These are phyloP conservation scores for Aspergillus coremiiformis DNA, from an alignment of 495 filamentous ascomycete species.

Conservation along the genomic window DNA sequence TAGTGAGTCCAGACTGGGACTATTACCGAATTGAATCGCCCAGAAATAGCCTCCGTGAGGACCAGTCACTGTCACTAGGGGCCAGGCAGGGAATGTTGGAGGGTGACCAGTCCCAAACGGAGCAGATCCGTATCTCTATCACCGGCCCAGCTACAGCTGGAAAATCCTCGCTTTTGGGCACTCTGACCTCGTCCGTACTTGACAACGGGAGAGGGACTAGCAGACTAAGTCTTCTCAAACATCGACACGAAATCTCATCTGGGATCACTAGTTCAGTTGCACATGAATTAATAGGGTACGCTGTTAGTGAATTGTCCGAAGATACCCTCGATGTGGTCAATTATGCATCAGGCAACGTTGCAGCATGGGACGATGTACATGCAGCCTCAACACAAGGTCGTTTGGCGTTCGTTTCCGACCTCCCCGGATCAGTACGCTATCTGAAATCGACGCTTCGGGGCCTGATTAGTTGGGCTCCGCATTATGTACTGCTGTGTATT, in stretches of 20 bases:
- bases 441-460: slow-evolving; percentile 79
- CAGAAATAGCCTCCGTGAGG: not conserved
- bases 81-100: slow-evolving; percentile 7
- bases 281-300: slow-evolving; percentile 86
- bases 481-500: slow-evolving; percentile 85
- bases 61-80: not conserved
- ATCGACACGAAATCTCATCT: slow-evolving; percentile 87
- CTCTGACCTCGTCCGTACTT: slow-evolving; percentile 74
- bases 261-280: slow-evolving; percentile 90
- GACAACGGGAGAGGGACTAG: slow-evolving; percentile 92
- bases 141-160: slow-evolving; percentile 88
- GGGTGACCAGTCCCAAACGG: slow-evolving; percentile 37
- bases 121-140: slow-evolving; percentile 85
- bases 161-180: slow-evolving; percentile 86
- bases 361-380: slow-evolving; percentile 93
- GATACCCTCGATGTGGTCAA: slow-evolving; percentile 61
- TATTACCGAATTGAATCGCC: slow-evolving; percentile 22
- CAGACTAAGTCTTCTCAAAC: slow-evolving; percentile 77
- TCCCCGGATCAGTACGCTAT: slow-evolving; percentile 82
- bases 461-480: slow-evolving; percentile 90
- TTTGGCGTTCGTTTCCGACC: slow-evolving; percentile 80
- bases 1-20: slow-evolving; percentile 57
- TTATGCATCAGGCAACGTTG: slow-evolving; percentile 76
- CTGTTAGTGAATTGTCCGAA: slow-evolving; percentile 18
- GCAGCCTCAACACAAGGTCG: slow-evolving; percentile 62